Evolutionary conservation across 805 yeast species (phyloP).

Genomic region (Huiozyma naganishii): DNA sequence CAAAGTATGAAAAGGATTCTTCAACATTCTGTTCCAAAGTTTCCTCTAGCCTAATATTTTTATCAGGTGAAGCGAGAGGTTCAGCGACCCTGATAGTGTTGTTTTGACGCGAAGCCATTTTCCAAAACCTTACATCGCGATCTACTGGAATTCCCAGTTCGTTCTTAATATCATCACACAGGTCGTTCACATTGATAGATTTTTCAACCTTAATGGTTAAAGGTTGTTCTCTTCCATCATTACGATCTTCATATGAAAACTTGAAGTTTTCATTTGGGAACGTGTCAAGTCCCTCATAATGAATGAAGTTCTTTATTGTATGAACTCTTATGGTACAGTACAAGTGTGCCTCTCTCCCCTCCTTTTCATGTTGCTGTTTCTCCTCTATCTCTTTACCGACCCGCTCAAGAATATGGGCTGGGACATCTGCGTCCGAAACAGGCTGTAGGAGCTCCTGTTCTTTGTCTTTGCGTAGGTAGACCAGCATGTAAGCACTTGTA

Average conservation of each 20-base stretch:
- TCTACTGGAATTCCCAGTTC: slow-evolving; percentile 30
- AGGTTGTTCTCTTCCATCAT: slow-evolving; percentile 37
- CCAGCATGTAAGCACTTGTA: slow-evolving; percentile 95
- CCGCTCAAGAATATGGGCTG: slow-evolving; percentile 55
- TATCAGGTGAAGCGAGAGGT: slow-evolving; percentile 26
- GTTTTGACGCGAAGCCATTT: slow-evolving; percentile 57
- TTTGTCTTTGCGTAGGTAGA: slow-evolving; percentile 63
- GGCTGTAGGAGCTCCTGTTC: slow-evolving; percentile 49
- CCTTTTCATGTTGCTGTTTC: slow-evolving; percentile 41
- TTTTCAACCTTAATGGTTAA: slow-evolving; percentile 42
- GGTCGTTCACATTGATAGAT: slow-evolving; percentile 39
- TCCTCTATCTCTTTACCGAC: slow-evolving; percentile 54
- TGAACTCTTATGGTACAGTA: slow-evolving; percentile 49
- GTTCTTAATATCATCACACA: slow-evolving; percentile 41
- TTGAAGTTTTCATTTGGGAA: slow-evolving; percentile 41
- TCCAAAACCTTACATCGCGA: slow-evolving; percentile 45
- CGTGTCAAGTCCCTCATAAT: slow-evolving; percentile 60
- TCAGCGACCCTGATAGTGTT: slow-evolving; percentile 55
- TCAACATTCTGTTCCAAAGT: slow-evolving; percentile 28
- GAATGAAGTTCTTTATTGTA: slow-evolving; percentile 41
- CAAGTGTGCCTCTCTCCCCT: slow-evolving; percentile 61
- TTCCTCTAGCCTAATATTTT: slow-evolving; percentile 37
- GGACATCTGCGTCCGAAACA: slow-evolving; percentile 45
- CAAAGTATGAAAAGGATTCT: slow-evolving; percentile 33
- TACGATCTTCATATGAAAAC: slow-evolving; percentile 40